Conservation (phyloP, 345 rosid genomes). For the Cardamine occulta region DNA sequence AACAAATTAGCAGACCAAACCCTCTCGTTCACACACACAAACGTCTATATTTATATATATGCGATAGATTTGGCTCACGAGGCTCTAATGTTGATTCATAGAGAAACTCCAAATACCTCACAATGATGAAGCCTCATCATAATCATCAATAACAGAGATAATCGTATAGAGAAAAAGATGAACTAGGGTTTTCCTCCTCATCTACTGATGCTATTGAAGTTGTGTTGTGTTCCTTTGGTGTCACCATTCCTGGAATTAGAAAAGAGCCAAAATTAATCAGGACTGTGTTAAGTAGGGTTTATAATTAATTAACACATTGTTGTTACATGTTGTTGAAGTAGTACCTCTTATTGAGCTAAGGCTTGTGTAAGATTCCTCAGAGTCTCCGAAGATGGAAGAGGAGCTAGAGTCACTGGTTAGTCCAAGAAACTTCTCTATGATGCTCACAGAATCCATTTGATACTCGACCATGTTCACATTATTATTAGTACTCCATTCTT, state of each 20-base stretch:
- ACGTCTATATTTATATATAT: constrained; percentile 17
- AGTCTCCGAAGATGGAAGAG: constrained; percentile 34
- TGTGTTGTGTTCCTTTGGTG: constrained; percentile 33
- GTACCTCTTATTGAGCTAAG: constrained; percentile 28
- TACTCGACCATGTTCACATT: constrained; percentile 34
- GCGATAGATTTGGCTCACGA: constrained; percentile 3
- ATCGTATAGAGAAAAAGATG: constrained; percentile 36
- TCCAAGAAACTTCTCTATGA: constrained; percentile 64
- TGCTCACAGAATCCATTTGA: constrained; percentile 52
- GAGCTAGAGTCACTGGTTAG: constrained; percentile 38
- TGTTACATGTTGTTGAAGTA: constrained; percentile 23
- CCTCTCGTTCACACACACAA: constrained; percentile 10
- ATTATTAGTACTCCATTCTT: constrained; percentile 22
- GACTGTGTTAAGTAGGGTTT: constrained; percentile 24
- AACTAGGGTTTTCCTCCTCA: constrained; percentile 39
- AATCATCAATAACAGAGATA: constrained; percentile 35
- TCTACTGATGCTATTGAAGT: constrained; percentile 29
- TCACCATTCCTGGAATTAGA: constrained; percentile 31
- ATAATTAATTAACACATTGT: background rate
- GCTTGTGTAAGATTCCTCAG: constrained; percentile 38
- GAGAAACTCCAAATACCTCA: constrained; percentile 30
- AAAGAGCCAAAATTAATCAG: constrained; percentile 7
- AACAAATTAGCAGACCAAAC: constrained; percentile 15
- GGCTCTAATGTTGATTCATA: constrained; percentile 22
- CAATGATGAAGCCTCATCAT: constrained; percentile 9